Evolutionary conservation across 129 eudicot species (phyloP).

Genomic region (carrot (Daucus carota)): DH1_v3.0 NC_030388.2:14358001-14358500

Average conservation of each 20-base stretch:
- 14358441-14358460: background rate
- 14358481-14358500: background rate
- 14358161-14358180: slow-evolving; percentile 88
- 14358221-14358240: slow-evolving; percentile 87
- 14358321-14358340: background rate
- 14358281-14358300: background rate
- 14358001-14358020: slow-evolving; percentile 48
- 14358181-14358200: slow-evolving; percentile 91
- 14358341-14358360: background rate
- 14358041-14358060: slow-evolving; percentile 68
- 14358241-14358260: slow-evolving; percentile 89
- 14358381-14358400: background rate
- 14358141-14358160: slow-evolving; percentile 92
- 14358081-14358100: slow-evolving; percentile 90
- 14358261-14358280: slow-evolving; percentile 5
- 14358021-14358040: slow-evolving; percentile 95
- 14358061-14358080: slow-evolving; percentile 78
- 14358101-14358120: slow-evolving; percentile 91
- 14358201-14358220: slow-evolving; percentile 87
- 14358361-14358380: background rate
- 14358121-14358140: slow-evolving; percentile 95
- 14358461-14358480: background rate
- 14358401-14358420: background rate
- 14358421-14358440: background rate
- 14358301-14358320: no score